Evolutionary conservation across 1,139 yeast species (phyloP).

Genomic region (Hyphopichia fennica): DNA sequence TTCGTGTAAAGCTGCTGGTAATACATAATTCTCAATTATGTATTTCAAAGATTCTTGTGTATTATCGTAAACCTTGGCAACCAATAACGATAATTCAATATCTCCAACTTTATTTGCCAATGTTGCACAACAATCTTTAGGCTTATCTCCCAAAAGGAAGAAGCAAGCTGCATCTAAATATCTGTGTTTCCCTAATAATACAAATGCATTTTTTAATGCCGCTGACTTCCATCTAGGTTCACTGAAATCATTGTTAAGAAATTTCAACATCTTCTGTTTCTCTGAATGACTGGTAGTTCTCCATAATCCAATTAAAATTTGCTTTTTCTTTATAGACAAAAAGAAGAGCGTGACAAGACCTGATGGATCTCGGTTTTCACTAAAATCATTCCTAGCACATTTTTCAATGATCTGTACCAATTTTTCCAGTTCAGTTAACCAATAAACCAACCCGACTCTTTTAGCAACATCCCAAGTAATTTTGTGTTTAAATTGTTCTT

Average conservation of each 20-base stretch:
- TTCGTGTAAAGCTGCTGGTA: constrained; percentile 57
- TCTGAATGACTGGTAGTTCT: constrained; percentile 76
- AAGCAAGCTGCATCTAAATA: constrained; percentile 87
- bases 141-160: constrained; percentile 75
- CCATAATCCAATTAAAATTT: constrained; percentile 81
- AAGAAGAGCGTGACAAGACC: constrained; percentile 70
- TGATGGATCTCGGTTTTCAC: constrained; percentile 68
- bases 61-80: constrained; percentile 67
- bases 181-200: constrained; percentile 82
- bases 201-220: constrained; percentile 91
- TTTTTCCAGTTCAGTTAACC: constrained; percentile 54
- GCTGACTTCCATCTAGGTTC: constrained; percentile 81
- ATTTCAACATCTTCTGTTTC: constrained; percentile 74
- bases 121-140: constrained; percentile 77
- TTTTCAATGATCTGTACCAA: constrained; percentile 59
- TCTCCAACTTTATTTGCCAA: constrained; percentile 67
- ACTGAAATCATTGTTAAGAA: constrained; percentile 73
- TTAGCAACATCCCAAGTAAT: constrained; percentile 61
- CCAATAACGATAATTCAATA: constrained; percentile 70
- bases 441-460: constrained; percentile 67
- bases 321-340: constrained; percentile 75
- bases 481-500: constrained; percentile 42
- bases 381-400: constrained; percentile 69
- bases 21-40: constrained; percentile 51
- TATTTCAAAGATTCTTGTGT: constrained; percentile 37